Evolutionary conservation across 441 rosid genomes (phyloP).

Genomic region (Bocquillonia castaneifolia): DNA sequence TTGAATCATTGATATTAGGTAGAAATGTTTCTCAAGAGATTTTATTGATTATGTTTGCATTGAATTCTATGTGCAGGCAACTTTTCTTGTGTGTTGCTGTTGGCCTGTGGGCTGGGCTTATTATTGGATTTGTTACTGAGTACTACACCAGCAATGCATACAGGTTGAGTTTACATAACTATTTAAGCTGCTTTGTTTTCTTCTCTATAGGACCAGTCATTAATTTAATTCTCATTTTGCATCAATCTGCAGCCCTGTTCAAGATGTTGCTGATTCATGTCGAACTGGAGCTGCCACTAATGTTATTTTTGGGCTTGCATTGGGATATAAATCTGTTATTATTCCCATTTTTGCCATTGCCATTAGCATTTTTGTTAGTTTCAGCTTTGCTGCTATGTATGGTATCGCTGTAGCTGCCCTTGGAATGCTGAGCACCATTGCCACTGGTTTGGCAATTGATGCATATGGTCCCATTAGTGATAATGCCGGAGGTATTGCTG

Average conservation of each 20-base stretch:
- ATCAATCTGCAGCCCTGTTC: constrained; percentile 46
- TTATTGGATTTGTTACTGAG: constrained; percentile 84
- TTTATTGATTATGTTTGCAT: constrained; percentile 4
- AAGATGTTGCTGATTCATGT: constrained; percentile 78
- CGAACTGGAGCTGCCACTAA: constrained; percentile 72
- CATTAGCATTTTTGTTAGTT: constrained; percentile 54
- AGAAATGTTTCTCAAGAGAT: neutral
- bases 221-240: constrained; percentile 9
- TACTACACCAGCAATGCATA: constrained; percentile 94
- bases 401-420: constrained; percentile 73
- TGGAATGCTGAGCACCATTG: constrained; percentile 75
- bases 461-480: constrained; percentile 82
- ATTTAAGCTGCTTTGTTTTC: constrained; percentile 3
- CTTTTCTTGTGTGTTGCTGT: constrained; percentile 79
- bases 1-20: neutral
- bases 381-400: constrained; percentile 70
- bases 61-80: constrained; percentile 49
- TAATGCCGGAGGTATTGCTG: constrained; percentile 79
- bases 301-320: constrained; percentile 68
- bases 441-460: constrained; percentile 69
- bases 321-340: constrained; percentile 75
- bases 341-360: constrained; percentile 71
- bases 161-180: constrained; percentile 39
- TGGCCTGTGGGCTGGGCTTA: constrained; percentile 97
- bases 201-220: neutral